Conservation (phyloP, 2,329 filamentous ascomycete species). For the Onygenales sp. region DNA sequence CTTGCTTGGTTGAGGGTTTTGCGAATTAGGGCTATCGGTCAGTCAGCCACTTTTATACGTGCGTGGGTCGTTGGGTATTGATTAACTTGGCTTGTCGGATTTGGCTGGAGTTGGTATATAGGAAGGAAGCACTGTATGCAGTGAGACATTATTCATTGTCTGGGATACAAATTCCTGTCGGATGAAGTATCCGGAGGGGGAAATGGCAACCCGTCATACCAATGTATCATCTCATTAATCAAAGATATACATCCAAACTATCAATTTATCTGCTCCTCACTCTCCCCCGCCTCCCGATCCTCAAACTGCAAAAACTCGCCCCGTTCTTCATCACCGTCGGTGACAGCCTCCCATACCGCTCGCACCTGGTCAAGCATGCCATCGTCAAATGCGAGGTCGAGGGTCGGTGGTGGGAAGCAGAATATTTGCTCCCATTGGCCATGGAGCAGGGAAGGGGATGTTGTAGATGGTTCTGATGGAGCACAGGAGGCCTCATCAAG, state of each 20-base stretch:
- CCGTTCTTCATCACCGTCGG: constrained; percentile 41
- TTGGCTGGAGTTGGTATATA: too few relatives aligned
- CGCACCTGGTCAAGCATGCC: constrained; percentile 55
- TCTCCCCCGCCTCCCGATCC: constrained; percentile 58
- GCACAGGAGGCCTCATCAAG: constrained; percentile 8
- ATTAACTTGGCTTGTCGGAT: too few relatives aligned
- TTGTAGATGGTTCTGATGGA: not conserved
- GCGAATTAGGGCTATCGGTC: too few relatives aligned
- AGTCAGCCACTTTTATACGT: too few relatives aligned
- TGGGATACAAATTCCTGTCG: not conserved
- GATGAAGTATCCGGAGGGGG: not conserved
- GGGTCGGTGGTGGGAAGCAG: constrained; percentile 48
- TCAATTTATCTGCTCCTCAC: not conserved
- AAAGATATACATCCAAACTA: too few relatives aligned
- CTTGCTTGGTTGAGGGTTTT: too few relatives aligned
- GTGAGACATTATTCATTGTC: too few relatives aligned
- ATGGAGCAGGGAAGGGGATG: constrained; percentile 2
- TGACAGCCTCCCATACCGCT: constrained; percentile 58
- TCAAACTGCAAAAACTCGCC: constrained; percentile 67
- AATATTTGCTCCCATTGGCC: constrained; percentile 38
- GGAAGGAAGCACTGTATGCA: too few relatives aligned
- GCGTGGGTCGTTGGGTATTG: too few relatives aligned
- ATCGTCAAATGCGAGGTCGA: constrained; percentile 69
- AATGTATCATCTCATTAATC: too few relatives aligned
- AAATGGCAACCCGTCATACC: too few relatives aligned